Evolutionary conservation across 2,329 filamentous ascomycete genomes (phyloP).

Genomic region (Epichloe scottii): DNA sequence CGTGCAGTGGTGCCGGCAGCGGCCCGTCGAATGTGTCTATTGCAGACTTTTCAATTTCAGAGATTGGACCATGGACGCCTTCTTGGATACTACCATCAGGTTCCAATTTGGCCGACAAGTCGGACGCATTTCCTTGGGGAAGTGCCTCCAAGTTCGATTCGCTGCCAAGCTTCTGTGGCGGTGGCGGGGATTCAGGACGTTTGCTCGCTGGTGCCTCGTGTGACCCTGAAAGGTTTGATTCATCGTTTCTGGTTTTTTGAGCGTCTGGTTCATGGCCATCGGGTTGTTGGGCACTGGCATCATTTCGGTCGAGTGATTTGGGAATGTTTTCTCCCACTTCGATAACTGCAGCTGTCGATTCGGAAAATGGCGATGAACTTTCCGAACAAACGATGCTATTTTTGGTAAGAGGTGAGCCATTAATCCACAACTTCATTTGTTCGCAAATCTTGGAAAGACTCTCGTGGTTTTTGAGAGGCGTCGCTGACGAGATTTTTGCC

Average conservation of each 20-base stretch:
- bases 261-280: not conserved
- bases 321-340: not conserved
- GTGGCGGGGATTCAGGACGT: not conserved
- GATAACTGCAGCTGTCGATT: not conserved
- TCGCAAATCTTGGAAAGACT: slow-evolving; percentile 2
- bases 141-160: not conserved
- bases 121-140: not conserved
- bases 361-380: not conserved
- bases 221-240: not conserved
- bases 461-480: not conserved
- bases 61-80: not conserved
- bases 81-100: not conserved
- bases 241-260: not conserved
- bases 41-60: not conserved
- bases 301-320: not conserved
- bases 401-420: not conserved
- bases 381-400: not conserved
- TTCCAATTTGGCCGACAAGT: not conserved
- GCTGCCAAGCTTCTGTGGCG: not conserved
- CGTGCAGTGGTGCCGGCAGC: not conserved
- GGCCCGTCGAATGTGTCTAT: not conserved
- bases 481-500: not conserved
- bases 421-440: slow-evolving; percentile 5
- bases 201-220: not conserved
- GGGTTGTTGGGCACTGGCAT: not conserved